A percentile compares a stretch with the other conserved stretches of the same genome.
Evolutionary conservation across 208 protist genomes (phyloP).

Genomic region (Kentomonas sorsogonicus): DNA sequence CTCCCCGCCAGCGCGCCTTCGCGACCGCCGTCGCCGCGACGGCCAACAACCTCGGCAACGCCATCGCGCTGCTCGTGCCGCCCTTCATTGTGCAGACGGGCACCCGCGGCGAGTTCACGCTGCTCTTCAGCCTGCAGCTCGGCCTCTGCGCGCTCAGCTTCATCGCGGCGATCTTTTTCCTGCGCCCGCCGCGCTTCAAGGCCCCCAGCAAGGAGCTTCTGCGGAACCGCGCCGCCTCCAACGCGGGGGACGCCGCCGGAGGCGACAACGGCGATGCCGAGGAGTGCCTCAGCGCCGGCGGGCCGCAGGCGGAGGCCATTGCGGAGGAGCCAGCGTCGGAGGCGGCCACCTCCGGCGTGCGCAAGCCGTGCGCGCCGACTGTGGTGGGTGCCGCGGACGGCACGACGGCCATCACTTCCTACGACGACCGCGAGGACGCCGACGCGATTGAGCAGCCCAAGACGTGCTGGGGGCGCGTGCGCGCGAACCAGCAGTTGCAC

Average conservation of each 20-base stretch:
- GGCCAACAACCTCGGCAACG: slow-evolving; percentile 67
- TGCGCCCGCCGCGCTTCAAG: slow-evolving; percentile 34
- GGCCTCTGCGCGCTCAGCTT: slow-evolving; percentile 37
- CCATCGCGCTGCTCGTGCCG: slow-evolving; percentile 48
- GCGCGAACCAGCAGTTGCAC: slow-evolving; percentile 19
- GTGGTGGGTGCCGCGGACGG: too few species aligned
- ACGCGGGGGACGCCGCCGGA: background rate
- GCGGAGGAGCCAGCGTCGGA: slow-evolving; percentile 9
- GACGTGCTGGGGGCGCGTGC: slow-evolving; percentile 14
- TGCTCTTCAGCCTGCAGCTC: slow-evolving; percentile 55
- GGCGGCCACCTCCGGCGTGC: slow-evolving; percentile 19
- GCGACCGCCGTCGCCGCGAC: slow-evolving; percentile 58
- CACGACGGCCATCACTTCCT: too few species aligned
- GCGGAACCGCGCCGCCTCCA: slow-evolving; percentile 9
- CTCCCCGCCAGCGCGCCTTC: slow-evolving; percentile 44
- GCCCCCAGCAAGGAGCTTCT: slow-evolving; percentile 23
- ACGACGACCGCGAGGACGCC: too few species aligned
- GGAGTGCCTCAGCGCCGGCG: too few species aligned
- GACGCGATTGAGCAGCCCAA: background rate
- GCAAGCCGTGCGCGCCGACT: too few species aligned
- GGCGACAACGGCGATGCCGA: background rate
- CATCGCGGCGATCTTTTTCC: slow-evolving; percentile 36
- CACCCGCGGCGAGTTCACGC: slow-evolving; percentile 33
- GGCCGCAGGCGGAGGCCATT: too few species aligned
- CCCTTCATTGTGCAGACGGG: slow-evolving; percentile 47